phyloP scores from a whole-genome alignment of 1,139 yeast species.

The Arxiozyma telluris region DNA sequence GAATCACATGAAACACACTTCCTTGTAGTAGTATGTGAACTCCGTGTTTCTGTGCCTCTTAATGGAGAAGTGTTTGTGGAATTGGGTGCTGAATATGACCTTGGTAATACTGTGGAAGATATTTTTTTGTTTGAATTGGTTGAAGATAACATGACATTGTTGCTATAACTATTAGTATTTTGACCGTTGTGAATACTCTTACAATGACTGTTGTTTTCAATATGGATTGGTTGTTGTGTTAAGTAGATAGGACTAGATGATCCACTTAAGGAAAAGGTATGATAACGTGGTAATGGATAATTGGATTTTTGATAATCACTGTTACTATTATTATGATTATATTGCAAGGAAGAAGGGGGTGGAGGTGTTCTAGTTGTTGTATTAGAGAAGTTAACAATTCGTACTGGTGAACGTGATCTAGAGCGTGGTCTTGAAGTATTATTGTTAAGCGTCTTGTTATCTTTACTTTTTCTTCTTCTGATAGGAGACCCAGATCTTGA shows the following conservation, averaged over 20 bases:
- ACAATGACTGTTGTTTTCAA: background rate
- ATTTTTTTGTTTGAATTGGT: background rate
- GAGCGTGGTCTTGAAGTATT: slow-evolving; percentile 1
- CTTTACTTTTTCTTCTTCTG: slow-evolving; percentile 6
- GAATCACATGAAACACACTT: slow-evolving; percentile 87
- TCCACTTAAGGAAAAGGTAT: slow-evolving; percentile 13
- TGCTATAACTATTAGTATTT: background rate
- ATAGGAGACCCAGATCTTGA: slow-evolving; percentile 20
- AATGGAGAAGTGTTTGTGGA: slow-evolving; percentile 12
- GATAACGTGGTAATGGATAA: slow-evolving; percentile 13
- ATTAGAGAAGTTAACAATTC: background rate
- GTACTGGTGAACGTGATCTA: slow-evolving; percentile 12
- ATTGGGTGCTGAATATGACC: slow-evolving; percentile 1
- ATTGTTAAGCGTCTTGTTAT: background rate
- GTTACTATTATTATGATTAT: background rate
- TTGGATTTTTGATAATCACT: background rate
- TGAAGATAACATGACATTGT: background rate
- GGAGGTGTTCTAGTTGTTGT: background rate
- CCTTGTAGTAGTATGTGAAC: slow-evolving; percentile 29
- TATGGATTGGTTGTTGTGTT: background rate
- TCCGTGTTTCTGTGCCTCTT: slow-evolving; percentile 20
- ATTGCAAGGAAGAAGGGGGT: background rate
- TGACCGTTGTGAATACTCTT: no score
- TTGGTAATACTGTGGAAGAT: background rate
- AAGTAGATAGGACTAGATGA: slow-evolving; percentile 1